Evolutionary conservation across 768 basidiomycete genomes (phyloP).

Genomic region (Mycena galericulata): DNA sequence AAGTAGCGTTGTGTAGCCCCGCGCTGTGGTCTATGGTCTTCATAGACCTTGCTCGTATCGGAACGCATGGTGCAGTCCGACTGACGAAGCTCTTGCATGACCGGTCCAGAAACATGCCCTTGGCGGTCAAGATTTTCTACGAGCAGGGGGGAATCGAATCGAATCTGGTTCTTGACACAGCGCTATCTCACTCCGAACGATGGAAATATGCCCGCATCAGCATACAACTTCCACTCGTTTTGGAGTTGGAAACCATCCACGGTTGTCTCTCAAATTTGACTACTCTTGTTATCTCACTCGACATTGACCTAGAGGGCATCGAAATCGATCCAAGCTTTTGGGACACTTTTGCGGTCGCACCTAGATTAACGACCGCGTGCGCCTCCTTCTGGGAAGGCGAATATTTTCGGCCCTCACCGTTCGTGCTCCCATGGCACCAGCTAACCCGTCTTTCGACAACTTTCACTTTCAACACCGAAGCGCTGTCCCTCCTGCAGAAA

Average conservation of each 20-base stretch:
- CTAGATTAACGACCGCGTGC: neutral
- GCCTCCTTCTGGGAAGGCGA: neutral
- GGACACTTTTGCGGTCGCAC: neutral
- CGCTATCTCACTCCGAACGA: neutral
- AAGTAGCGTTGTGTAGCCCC: conserved; percentile 14
- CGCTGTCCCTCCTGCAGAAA: neutral
- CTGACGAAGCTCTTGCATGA: conserved; percentile 3
- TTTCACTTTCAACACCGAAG: conserved; percentile 4
- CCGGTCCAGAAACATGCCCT: neutral
- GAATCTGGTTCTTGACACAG: neutral
- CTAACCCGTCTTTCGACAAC: conserved; percentile 18
- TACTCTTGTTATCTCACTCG: neutral
- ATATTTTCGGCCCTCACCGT: neutral
- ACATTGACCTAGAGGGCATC: neutral
- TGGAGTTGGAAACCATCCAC: neutral
- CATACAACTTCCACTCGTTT: neutral
- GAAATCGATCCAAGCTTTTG: neutral
- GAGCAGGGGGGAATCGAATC: neutral
- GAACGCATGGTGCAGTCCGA: neutral
- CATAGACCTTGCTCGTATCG: conserved; percentile 1
- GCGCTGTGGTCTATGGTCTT: conserved; percentile 19
- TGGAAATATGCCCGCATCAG: conserved; percentile 5
- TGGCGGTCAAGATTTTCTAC: conserved; percentile 11
- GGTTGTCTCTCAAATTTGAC: neutral
- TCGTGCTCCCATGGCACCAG: conserved; percentile 16